A percentile compares a stretch with the other conserved stretches of the same genome.
These are phyloP conservation scores for Boletus rubroflammeus DNA, from an alignment of 768 basidiomycete genomes.

Conservation along the genomic window DNA sequence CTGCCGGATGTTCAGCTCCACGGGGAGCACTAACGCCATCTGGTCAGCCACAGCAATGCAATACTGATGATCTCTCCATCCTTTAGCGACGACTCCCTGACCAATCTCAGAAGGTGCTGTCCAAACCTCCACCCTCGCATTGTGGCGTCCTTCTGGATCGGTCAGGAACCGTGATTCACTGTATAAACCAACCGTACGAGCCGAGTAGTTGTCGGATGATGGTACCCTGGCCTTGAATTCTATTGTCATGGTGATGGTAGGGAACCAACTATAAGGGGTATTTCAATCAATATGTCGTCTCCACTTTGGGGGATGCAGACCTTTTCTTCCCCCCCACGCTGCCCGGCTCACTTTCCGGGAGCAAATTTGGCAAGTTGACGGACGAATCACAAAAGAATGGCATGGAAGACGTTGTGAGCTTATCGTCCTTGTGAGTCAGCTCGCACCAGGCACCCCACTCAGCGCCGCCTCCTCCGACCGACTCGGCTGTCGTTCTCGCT, in stretches of 20 bases:
- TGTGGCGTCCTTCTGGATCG: conserved; percentile 55
- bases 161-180: conserved; percentile 49
- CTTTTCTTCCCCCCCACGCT: conserved; percentile 14
- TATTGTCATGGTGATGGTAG: conserved; percentile 56
- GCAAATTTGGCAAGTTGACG: conserved; percentile 41
- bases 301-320: conserved; percentile 8
- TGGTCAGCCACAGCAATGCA: conserved; percentile 62
- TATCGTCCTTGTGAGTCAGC: conserved; percentile 45
- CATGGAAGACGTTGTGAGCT: conserved; percentile 45
- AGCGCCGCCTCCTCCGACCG: conserved; percentile 49
- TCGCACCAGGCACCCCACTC: conserved; percentile 56
- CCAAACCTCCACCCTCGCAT: conserved; percentile 61
- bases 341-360: conserved; percentile 46
- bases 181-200: conserved; percentile 57
- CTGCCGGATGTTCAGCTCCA: conserved; percentile 26
- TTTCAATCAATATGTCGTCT: background rate
- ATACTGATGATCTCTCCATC: conserved; percentile 62
- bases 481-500: conserved; percentile 36
- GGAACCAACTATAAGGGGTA: conserved; percentile 47
- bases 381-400: conserved; percentile 59
- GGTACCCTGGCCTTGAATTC: conserved; percentile 66
- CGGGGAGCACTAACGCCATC: conserved; percentile 48
- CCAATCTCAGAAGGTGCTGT: conserved; percentile 57
- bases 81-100: conserved; percentile 37
- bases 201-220: conserved; percentile 38